These are phyloP conservation scores for Xylariaceae sp. DNA, from an alignment of 2,329 filamentous ascomycete genomes.

Conservation along the genomic window DNA sequence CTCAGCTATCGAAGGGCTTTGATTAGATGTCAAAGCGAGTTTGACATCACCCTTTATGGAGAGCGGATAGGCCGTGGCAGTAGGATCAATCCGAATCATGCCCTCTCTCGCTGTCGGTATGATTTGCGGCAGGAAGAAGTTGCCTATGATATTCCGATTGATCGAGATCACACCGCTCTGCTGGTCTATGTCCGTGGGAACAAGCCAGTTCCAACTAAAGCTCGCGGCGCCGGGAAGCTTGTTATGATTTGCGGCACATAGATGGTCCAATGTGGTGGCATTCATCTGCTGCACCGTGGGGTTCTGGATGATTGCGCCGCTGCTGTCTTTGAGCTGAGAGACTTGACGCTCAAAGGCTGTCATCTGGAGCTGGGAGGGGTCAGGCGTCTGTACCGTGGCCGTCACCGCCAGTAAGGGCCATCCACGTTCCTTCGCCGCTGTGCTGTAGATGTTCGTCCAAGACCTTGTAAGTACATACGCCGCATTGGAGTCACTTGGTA, in stretches of 20 bases:
- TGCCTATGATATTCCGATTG: slow-evolving; percentile 3
- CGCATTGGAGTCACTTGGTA: background rate
- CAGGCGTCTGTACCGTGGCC: background rate
- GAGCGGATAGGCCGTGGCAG: background rate
- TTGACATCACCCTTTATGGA: background rate
- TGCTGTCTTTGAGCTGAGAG: background rate
- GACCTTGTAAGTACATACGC: background rate
- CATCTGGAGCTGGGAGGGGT: background rate
- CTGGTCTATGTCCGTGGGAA: background rate
- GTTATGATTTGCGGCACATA: background rate
- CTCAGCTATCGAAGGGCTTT: background rate
- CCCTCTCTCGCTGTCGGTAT: background rate
- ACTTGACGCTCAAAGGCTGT: slow-evolving; percentile 1
- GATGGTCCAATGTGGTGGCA: slow-evolving; percentile 1
- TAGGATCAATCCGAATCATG: background rate
- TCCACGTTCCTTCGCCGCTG: background rate
- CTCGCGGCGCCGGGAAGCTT: background rate
- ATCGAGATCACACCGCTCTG: background rate
- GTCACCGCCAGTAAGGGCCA: background rate
- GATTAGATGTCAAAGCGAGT: background rate
- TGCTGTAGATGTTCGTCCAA: background rate
- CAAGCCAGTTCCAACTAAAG: slow-evolving; percentile 8
- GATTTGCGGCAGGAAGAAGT: background rate
- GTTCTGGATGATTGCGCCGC: background rate
- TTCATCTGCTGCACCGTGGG: background rate